Percentiles rank a stretch among this genome's conserved stretches.
These are phyloP conservation scores for Neurospora sp. DNA, from an alignment of 495 filamentous ascomycete genomes.

Conservation along the genomic window DNA sequence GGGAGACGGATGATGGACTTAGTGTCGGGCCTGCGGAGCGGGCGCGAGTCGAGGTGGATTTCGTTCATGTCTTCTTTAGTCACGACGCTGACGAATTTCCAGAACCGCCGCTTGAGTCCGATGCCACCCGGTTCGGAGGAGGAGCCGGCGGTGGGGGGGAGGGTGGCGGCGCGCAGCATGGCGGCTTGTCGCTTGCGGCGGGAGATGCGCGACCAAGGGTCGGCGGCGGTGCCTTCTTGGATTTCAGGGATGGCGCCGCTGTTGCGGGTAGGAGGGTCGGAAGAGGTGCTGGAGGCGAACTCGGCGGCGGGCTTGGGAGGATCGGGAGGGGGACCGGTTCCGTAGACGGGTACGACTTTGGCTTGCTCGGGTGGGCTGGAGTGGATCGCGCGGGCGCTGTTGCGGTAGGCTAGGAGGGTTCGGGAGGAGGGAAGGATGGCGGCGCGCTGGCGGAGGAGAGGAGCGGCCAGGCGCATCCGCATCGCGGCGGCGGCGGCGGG, in stretches of 20 bases:
- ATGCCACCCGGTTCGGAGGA: conserved; percentile 1
- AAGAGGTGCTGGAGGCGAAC: conserved; percentile 23
- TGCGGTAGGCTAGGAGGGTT: not conserved
- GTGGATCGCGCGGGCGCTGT: conserved; percentile 27
- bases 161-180: not conserved
- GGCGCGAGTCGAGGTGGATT: conserved; percentile 69
- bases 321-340: conserved; percentile 75
- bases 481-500: conserved; percentile 7
- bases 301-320: conserved; percentile 51
- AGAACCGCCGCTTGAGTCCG: conserved; percentile 60
- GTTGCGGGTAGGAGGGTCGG: not conserved
- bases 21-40: conserved; percentile 62
- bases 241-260: not conserved
- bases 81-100: conserved; percentile 67
- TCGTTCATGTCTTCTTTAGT: conserved; percentile 33
- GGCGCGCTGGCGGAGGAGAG: conserved; percentile 1
- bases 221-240: conserved; percentile 3
- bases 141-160: not conserved
- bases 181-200: conserved; percentile 24
- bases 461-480: conserved; percentile 6
- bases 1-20: conserved; percentile 63
- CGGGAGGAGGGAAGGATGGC: not conserved
- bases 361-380: conserved; percentile 30
- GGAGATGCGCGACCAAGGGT: conserved; percentile 38
- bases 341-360: conserved; percentile 54